Evolutionary conservation across 495 filamentous ascomycete species (phyloP), one percentile per base, ranked within the genome.

Genomic region (Xylaria bambusicola): DNA sequence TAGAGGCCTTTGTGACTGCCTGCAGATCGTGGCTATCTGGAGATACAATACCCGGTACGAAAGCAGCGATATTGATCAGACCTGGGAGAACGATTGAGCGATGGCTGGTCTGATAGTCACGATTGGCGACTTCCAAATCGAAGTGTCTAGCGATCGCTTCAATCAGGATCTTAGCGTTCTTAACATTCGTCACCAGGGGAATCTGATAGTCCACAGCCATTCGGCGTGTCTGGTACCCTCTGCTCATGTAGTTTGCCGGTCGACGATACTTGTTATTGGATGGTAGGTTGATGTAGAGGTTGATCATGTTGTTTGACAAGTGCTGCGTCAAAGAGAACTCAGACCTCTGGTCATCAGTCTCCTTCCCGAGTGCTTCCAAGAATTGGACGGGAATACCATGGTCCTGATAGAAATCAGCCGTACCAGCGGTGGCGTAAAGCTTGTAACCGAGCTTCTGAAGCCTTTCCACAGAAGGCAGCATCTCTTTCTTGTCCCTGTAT

Each of bases 171-270:
- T 98, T 98, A 40, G 94, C 94, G 66, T 97, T 98, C 82, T 98
- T 98, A 67, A 98, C 94, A 68, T 98, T 98, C 47, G 94, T 98
- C 27, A 98, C 92, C 64, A 98, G 75, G 38, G 94, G 94, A 40
- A 93, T 96, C 73, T 97, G 93, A 75, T 97, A 98, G 74, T 98
- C 94, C 20, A 98, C 94, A 26, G 94, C 94, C 94, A 98, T 96
- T 65, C 94, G 87, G 69, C 94, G 84, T 31, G 94, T 97, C 62
- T 86, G 86, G 73, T 98, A 98, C 52, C 94, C 94, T 75, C 90
- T 93, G 72, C 92, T 96, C 88, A 98, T 93, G 77, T 98, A 98
- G 77, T 90, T 98, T 55, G 94, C 94, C 23, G 94, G 94, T 56
- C 94, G 86, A 58, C 94, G 83, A 81, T 93, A 98, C 62, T 91